Percentiles rank a stretch among this genome's conserved stretches.
phyloP scores from a whole-genome alignment of 2,329 filamentous ascomycete species.

The Plenodomus biglobosus region DNA sequence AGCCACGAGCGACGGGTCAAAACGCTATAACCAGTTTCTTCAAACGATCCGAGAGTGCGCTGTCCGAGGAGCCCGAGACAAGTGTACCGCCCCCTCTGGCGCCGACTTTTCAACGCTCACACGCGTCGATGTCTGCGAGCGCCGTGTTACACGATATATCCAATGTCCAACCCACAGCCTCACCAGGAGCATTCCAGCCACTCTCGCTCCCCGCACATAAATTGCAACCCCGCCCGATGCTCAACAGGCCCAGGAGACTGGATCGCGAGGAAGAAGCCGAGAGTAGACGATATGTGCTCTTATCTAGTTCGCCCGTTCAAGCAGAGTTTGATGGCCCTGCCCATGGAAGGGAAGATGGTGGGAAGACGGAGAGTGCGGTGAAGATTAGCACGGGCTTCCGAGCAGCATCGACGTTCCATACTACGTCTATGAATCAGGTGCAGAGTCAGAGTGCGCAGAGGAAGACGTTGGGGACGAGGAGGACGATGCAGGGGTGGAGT shows the following conservation, averaged over 20 bases:
- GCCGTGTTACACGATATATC: slow-evolving; percentile 38
- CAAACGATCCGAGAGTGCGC: slow-evolving; percentile 30
- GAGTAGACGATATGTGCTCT: slow-evolving; percentile 51
- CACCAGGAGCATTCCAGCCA: slow-evolving; percentile 18
- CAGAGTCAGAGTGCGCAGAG: slow-evolving; percentile 36
- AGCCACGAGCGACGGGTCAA: slow-evolving; percentile 51
- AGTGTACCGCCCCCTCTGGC: slow-evolving; percentile 1
- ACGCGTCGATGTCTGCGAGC: slow-evolving; percentile 17
- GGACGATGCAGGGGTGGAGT: slow-evolving; percentile 55
- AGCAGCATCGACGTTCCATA: slow-evolving; percentile 48
- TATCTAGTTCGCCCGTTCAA: slow-evolving; percentile 48
- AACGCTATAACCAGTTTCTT: slow-evolving; percentile 59
- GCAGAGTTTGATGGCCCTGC: slow-evolving; percentile 19
- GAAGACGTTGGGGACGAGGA: slow-evolving; percentile 54
- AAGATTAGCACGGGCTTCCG: slow-evolving; percentile 25
- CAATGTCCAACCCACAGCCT: slow-evolving; percentile 25
- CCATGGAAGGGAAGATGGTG: slow-evolving; percentile 3
- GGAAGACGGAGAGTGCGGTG: slow-evolving; percentile 11
- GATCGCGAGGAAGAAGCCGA: slow-evolving; percentile 23
- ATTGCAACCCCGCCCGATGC: slow-evolving; percentile 36
- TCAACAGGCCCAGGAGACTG: slow-evolving; percentile 31
- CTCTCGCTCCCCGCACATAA: slow-evolving; percentile 35
- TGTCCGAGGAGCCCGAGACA: slow-evolving; percentile 14
- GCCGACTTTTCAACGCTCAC: slow-evolving; percentile 22
- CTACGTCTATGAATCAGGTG: slow-evolving; percentile 44